Conservation (phyloP, 768 basidiomycete species). For the Agaricus bisporus region DNA sequence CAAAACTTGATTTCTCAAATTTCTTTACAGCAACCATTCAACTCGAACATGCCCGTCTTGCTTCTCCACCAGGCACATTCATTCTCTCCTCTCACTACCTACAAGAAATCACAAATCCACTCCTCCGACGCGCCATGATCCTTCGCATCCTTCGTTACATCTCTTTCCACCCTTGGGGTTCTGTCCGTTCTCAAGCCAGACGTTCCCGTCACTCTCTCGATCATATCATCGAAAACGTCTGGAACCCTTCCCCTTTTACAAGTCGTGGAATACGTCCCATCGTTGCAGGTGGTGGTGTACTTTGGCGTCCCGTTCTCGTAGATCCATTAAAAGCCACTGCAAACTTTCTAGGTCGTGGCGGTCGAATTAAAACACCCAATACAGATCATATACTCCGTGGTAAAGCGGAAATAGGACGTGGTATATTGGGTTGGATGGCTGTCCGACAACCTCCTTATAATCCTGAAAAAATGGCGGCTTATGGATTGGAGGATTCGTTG, state of each 20-base stretch:
- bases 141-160: slow-evolving; percentile 60
- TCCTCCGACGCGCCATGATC: slow-evolving; percentile 36
- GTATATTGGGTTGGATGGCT: slow-evolving; percentile 52
- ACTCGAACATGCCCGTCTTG: slow-evolving; percentile 26
- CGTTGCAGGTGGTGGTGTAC: slow-evolving; percentile 53
- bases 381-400: slow-evolving; percentile 6
- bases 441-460: slow-evolving; percentile 43
- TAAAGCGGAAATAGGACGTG: neutral
- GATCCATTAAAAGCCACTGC: neutral
- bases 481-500: slow-evolving; percentile 10
- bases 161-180: slow-evolving; percentile 77
- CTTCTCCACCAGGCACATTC: slow-evolving; percentile 47
- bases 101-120: slow-evolving; percentile 24
- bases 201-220: slow-evolving; percentile 41
- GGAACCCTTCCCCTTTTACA: slow-evolving; percentile 27
- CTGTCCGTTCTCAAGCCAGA: slow-evolving; percentile 51
- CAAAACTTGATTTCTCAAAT: slow-evolving; percentile 3
- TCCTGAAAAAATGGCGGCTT: slow-evolving; percentile 24
- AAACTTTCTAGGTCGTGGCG: neutral
- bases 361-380: slow-evolving; percentile 7
- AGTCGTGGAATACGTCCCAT: slow-evolving; percentile 27
- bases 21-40: slow-evolving; percentile 33
- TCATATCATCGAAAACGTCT: slow-evolving; percentile 44
- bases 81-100: slow-evolving; percentile 35
- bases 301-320: slow-evolving; percentile 53